Evolutionary conservation across 805 yeast genomes (phyloP), one percentile per base, ranked within the genome.

Genomic region (Yarrowia sp.): DNA sequence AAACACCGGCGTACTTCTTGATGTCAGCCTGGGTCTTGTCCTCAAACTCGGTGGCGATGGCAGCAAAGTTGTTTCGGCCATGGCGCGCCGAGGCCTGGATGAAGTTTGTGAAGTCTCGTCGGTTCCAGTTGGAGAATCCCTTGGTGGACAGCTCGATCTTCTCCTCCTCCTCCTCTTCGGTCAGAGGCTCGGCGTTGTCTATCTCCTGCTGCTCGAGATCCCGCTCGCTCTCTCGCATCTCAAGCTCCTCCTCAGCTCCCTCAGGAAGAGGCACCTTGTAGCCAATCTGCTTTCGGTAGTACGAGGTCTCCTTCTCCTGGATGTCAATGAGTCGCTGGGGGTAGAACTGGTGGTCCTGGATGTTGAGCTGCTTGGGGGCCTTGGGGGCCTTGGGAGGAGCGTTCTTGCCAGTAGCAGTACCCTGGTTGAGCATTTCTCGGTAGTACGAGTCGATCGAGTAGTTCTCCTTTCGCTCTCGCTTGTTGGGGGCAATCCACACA

Each of bases 361-460:
- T 81, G 63, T 86, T 86, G 68, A 90, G 82, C 74, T 91, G 94
- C 75, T 89, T 91, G 42, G 98, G 98, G 55, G 95, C 90, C 71
- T 86, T 85, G 12, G 94, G 93, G 1, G 89, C 89, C 61, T 65
- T 65, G 63, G 90, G 87, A 14, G 42, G 41, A 14, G 59, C 68
- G 4, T 53, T 42, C 55, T 66, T 68, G 2, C 73, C 71, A 3
- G 76, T 73, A 49, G 87, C 76, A 73, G 90, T 82, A 58, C 89
- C 87, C 1, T 92, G 85, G 73, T 89, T 87, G 73, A 93, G 80
- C 15, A 89, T 92, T 74, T 88, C 94, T 76, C 89, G 89, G 78
- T 90, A 90, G 78, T 93, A 93, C 78, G 87, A 87, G 77, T 94
- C 98, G 72, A 94, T 89, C 1, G 92, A 87, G 77, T 93, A 93